Percentiles rank a stretch among this genome's conserved stretches.
These are phyloP conservation scores for Sporothrix globosa DNA, from an alignment of 2,329 filamentous ascomycete species.

Conservation along the genomic window DNA sequence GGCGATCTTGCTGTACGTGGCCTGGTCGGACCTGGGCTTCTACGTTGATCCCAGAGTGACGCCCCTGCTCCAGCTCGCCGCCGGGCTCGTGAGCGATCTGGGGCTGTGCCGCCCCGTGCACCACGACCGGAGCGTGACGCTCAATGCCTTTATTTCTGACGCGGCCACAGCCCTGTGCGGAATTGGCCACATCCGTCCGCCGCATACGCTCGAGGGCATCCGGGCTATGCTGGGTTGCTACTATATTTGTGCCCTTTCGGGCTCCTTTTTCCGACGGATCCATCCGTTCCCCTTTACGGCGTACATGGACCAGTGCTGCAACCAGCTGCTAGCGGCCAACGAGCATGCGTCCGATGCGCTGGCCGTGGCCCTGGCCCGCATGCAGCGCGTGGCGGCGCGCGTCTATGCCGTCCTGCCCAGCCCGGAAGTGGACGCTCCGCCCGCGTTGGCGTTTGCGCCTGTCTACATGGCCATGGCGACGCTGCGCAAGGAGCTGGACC, in stretches of 20 bases:
- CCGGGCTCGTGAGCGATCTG: constrained; percentile 47
- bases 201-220: constrained; percentile 46
- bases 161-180: constrained; percentile 38
- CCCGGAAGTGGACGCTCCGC: constrained; percentile 31
- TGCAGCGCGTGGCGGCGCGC: constrained; percentile 44
- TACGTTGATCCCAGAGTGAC: constrained; percentile 46
- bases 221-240: constrained; percentile 49
- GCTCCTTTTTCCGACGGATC: constrained; percentile 43
- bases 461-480: constrained; percentile 44
- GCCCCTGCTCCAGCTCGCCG: constrained; percentile 47
- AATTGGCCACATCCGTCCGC: constrained; percentile 29
- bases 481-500: constrained; percentile 44
- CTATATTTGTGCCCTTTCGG: constrained; percentile 45
- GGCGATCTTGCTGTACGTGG: constrained; percentile 45
- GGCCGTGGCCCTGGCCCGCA: constrained; percentile 43
- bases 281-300: constrained; percentile 42
- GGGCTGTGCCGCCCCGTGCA: constrained; percentile 43
- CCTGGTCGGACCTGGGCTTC: constrained; percentile 49
- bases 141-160: constrained; percentile 44
- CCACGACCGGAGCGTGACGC: constrained; percentile 35
- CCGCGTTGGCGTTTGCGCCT: constrained; percentile 37
- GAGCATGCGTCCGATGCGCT: constrained; percentile 44
- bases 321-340: constrained; percentile 38
- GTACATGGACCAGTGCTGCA: constrained; percentile 45
- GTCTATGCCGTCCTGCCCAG: constrained; percentile 40